Conservation (phyloP, 345 rosid species). For the Microthlaspi erraticum region DNA sequence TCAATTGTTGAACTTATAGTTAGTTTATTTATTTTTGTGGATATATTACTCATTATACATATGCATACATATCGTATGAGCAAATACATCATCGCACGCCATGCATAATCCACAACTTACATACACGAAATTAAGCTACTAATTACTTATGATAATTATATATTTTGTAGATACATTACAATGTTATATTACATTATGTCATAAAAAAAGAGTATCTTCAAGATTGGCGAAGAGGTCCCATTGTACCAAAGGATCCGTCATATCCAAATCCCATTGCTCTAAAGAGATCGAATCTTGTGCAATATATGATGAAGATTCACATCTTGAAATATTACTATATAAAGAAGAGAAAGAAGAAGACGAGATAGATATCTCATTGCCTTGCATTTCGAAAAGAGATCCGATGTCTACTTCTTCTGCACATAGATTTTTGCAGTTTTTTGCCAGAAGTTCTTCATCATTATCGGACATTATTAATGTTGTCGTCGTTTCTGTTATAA, state of each 20-base stretch:
- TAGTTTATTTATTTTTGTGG: not conserved
- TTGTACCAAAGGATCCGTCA: constrained; percentile 62
- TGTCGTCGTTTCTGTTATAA: constrained; percentile 22
- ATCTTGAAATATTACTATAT: constrained; percentile 32
- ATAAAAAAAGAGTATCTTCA: constrained; percentile 51
- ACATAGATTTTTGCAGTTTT: constrained; percentile 47
- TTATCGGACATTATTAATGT: constrained; percentile 13
- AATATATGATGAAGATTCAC: constrained; percentile 46
- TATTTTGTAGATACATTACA: constrained; percentile 10
- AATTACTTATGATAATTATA: not conserved
- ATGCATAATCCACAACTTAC: constrained; percentile 36
- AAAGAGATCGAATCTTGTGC: constrained; percentile 44
- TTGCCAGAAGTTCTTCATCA: constrained; percentile 36
- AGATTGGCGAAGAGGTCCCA: constrained; percentile 62
- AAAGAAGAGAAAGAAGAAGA: constrained; percentile 46
- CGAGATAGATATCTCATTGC: constrained; percentile 41
- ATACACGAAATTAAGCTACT: constrained; percentile 31
- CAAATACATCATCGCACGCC: constrained; percentile 18
- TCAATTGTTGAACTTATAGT: not conserved
- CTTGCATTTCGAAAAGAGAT: constrained; percentile 43
- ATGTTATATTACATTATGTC: constrained; percentile 34
- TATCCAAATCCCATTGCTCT: constrained; percentile 57
- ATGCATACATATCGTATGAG: constrained; percentile 8
- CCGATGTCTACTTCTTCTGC: constrained; percentile 50
- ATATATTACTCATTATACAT: not conserved